These are phyloP conservation scores for Candida nanaspora DNA, from an alignment of 805 yeast genomes.

Conservation along the genomic window DNA sequence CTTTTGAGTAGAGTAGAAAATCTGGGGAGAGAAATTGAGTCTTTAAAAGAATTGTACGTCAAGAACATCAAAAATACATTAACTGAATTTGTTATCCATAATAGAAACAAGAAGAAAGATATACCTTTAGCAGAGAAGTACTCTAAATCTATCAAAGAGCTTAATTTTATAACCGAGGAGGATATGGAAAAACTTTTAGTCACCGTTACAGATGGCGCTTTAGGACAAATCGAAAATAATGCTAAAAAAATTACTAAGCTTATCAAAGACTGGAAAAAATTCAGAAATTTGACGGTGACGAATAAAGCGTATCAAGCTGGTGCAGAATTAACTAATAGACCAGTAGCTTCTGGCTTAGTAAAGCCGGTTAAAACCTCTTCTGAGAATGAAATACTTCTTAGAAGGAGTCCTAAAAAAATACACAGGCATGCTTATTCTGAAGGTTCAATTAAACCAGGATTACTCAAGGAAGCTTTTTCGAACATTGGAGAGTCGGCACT, in stretches of 20 bases:
- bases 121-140: slow-evolving; percentile 10
- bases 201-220: too few relatives aligned
- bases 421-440: background rate
- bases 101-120: slow-evolving; percentile 4
- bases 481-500: slow-evolving; percentile 20
- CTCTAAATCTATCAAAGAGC: background rate
- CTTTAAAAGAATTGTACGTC: background rate
- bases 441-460: slow-evolving; percentile 5
- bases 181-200: background rate
- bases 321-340: background rate
- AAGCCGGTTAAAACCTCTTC: background rate
- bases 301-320: too few relatives aligned
- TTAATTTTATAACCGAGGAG: background rate
- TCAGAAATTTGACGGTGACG: too few relatives aligned
- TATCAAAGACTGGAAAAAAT: too few relatives aligned
- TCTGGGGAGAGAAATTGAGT: too few relatives aligned
- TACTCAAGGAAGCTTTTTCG: too few relatives aligned
- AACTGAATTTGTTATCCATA: background rate
- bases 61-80: background rate
- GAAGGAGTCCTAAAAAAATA: background rate
- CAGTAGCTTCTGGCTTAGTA: background rate
- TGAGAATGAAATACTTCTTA: background rate
- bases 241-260: too few relatives aligned
- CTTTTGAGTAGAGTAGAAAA: too few relatives aligned
- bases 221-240: too few relatives aligned